Conservation (phyloP, 2,329 filamentous ascomycete species). For the Hyphodiscus sp. region DNA sequence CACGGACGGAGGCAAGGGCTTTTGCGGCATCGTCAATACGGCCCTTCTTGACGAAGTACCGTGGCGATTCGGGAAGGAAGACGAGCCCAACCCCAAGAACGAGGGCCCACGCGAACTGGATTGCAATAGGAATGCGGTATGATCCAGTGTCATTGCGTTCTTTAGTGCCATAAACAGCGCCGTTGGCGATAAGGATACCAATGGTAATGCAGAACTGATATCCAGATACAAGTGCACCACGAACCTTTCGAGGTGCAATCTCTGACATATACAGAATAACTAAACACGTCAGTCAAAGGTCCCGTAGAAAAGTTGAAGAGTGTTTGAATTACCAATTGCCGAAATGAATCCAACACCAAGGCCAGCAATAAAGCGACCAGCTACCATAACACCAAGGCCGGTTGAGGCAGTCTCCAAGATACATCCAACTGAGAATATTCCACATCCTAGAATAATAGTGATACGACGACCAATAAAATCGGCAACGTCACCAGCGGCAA, state of each 20-base stretch:
- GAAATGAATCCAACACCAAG: constrained; percentile 76
- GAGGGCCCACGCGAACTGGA: constrained; percentile 76
- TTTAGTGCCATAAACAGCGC: constrained; percentile 67
- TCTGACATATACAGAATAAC: constrained; percentile 71
- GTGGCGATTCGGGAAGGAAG: constrained; percentile 76
- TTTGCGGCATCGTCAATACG: constrained; percentile 56
- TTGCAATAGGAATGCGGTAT: constrained; percentile 73
- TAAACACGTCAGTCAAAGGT: too few species aligned
- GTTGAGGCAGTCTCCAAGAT: constrained; percentile 56
- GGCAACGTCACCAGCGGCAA: constrained; percentile 71
- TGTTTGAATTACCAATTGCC: constrained; percentile 53
- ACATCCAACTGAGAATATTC: constrained; percentile 64
- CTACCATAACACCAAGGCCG: constrained; percentile 39
- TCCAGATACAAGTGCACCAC: constrained; percentile 69
- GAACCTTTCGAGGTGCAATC: constrained; percentile 60
- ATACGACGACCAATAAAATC: constrained; percentile 67
- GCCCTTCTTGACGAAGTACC: constrained; percentile 77
- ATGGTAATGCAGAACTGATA: constrained; percentile 82
- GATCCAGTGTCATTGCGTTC: constrained; percentile 53
- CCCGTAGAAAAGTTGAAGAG: too few species aligned
- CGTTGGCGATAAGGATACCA: constrained; percentile 67
- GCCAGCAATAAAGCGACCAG: constrained; percentile 68
- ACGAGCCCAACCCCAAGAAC: constrained; percentile 68
- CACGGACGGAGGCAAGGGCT: constrained; percentile 62
- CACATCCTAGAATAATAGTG: constrained; percentile 52